Evolutionary conservation across 345 rosid genomes (phyloP).

Genomic region (Lepidium didymum): DNA sequence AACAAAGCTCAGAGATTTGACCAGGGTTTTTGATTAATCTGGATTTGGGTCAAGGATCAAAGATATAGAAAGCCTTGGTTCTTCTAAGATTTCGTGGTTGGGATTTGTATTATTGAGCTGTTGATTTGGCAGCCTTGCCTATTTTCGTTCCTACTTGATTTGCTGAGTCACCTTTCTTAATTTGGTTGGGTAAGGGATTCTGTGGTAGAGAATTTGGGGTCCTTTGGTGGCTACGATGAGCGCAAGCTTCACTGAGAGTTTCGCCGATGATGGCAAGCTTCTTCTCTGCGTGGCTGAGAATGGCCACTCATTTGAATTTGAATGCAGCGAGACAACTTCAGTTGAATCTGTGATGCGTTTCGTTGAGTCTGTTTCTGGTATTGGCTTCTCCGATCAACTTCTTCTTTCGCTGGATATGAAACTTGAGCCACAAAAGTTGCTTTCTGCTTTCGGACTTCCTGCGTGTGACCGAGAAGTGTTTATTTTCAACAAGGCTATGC

Average conservation of each 20-base stretch:
- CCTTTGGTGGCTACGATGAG: conserved; percentile 49
- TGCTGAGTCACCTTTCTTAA: conserved; percentile 2
- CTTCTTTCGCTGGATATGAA: conserved; percentile 75
- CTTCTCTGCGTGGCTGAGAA: conserved; percentile 81
- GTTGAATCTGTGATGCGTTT: conserved; percentile 76
- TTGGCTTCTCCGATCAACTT: conserved; percentile 68
- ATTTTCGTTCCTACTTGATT: background rate
- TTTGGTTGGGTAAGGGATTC: conserved; percentile 7
- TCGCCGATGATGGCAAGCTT: conserved; percentile 59
- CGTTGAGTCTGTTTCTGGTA: conserved; percentile 50
- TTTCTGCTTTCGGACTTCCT: conserved; percentile 79
- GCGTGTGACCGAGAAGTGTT: conserved; percentile 59
- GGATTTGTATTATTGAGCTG: background rate
- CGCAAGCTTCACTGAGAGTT: conserved; percentile 46
- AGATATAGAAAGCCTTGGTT: background rate
- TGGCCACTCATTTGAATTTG: conserved; percentile 69
- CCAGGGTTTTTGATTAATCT: conserved; percentile 18
- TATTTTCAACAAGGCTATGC: conserved; percentile 66
- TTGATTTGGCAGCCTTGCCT: background rate
- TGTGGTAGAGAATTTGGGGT: conserved; percentile 28
- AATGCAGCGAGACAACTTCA: conserved; percentile 51
- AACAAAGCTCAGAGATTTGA: background rate
- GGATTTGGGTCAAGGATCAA: conserved; percentile 20
- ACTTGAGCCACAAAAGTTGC: conserved; percentile 69
- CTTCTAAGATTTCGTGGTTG: background rate